Base-by-base conservation (phyloP, 306 rosid genomes). In the Cercis canadensis region DNA sequence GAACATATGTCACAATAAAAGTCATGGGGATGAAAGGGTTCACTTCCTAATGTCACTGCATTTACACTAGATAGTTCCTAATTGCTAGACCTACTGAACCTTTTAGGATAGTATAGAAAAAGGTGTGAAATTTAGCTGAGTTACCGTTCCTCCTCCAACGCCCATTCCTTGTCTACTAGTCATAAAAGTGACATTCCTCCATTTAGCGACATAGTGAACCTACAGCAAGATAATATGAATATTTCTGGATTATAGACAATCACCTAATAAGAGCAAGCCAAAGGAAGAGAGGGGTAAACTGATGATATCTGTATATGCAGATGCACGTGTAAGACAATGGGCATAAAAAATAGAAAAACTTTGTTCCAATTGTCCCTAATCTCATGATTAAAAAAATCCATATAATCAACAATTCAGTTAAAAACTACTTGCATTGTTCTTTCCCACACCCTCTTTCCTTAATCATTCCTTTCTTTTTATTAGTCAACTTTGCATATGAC, bases 101-200 rank as follows among this genome's bases (percentile, higher is more conserved):
- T 4, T 11, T 43, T 7, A 54, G 43, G 13, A 7, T 11, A 10
- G 24, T 40, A 55, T 51, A 40, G 33, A 49, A 24, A 74, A 4
- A 40, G 41, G 40, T 17, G 11, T 43, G 17, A 46, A 57, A 57
- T 43, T 57, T 47, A 15, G 46, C 12, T 6, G 62, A 43, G 74
- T 81, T 87, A 93, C 97, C 88, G 97, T 90, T 85, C 98, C 98
- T 82, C 98, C 97, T 45, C 96, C 97, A 32, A 93, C 96, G 7
- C 98, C 98, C 67, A 93, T 73, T 78, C 98, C 98, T 81, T 93
- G 98, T 86, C 98, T 88, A 69, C 97, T 90, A 24, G 98, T 93
- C 97, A 93, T 90, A 69, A 88, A 93, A 52, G 98, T 93, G 84
- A 93, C 79, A 21, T 88, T 85, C 78, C 59, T 93, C 98, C 98